Evolutionary conservation across 805 yeast species (phyloP).

Genomic region (Schwanniomyces vanrijiae): DNA sequence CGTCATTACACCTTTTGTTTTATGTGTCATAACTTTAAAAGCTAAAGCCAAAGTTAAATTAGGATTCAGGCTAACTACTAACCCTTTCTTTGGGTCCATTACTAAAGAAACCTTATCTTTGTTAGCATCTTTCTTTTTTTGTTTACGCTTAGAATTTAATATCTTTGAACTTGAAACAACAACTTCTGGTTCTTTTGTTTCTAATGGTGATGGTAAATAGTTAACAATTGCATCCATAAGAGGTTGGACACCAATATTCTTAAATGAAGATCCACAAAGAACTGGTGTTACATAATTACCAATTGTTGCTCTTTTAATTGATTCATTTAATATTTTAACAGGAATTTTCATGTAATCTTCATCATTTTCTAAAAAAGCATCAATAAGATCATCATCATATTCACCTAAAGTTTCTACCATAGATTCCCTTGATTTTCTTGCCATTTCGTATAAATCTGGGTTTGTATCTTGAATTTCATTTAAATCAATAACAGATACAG

Average conservation of each 20-base stretch:
- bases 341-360: constrained; percentile 75
- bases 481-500: constrained; percentile 48
- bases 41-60: constrained; percentile 77
- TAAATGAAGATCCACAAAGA: constrained; percentile 89
- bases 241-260: constrained; percentile 94
- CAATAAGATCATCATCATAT: constrained; percentile 73
- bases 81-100: constrained; percentile 45
- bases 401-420: constrained; percentile 84
- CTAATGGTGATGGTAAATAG: constrained; percentile 81
- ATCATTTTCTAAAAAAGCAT: constrained; percentile 66
- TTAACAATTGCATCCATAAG: constrained; percentile 77
- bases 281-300: constrained; percentile 67
- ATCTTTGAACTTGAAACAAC: constrained; percentile 15
- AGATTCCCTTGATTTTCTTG: constrained; percentile 63
- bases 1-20: constrained; percentile 77
- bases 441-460: constrained; percentile 46
- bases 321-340: constrained; percentile 47
- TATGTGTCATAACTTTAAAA: constrained; percentile 87
- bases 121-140: constrained; percentile 7
- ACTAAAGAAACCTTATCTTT: constrained; percentile 26
- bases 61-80: constrained; percentile 55
- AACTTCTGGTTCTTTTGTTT: constrained; percentile 58
- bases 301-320: constrained; percentile 67
- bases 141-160: constrained; percentile 15
- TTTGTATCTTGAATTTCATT: constrained; percentile 21